Percentiles rank a stretch among this genome's conserved stretches.
These are phyloP conservation scores for Aspergillus ochraceoroseus DNA, from an alignment of 2,329 filamentous ascomycete species.

Conservation along the genomic window DNA sequence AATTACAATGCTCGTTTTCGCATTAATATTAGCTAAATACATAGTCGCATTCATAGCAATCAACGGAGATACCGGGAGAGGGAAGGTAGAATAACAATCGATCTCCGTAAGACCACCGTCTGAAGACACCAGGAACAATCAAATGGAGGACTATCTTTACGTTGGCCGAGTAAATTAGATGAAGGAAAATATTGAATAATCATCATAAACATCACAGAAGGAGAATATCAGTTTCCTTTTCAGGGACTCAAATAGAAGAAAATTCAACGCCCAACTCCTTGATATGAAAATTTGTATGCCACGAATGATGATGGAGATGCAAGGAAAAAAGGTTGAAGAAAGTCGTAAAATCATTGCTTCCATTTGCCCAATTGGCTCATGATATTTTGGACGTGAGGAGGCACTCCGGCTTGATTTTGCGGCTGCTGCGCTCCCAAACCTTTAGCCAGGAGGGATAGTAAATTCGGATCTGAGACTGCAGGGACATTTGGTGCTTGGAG, in stretches of 20 bases:
- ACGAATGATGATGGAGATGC: slow-evolving; percentile 14
- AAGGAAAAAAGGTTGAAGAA: slow-evolving; percentile 20
- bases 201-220: not conserved
- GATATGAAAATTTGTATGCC: slow-evolving; percentile 9
- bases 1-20: too few species aligned
- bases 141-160: slow-evolving; percentile 5
- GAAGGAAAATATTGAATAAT: not conserved
- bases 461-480: slow-evolving; percentile 33
- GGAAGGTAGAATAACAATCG: not conserved
- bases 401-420: slow-evolving; percentile 33
- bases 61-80: too few species aligned
- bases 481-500: slow-evolving; percentile 28
- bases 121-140: slow-evolving; percentile 1
- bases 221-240: not conserved
- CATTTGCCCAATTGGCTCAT: slow-evolving; percentile 47
- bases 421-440: slow-evolving; percentile 34
- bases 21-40: too few species aligned
- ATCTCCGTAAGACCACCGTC: not conserved
- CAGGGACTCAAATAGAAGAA: slow-evolving; percentile 16
- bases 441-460: slow-evolving; percentile 39
- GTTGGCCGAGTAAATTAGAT: not conserved
- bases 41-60: too few species aligned
- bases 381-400: slow-evolving; percentile 45
- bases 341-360: slow-evolving; percentile 39
- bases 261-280: slow-evolving; percentile 20